Base-by-base conservation (phyloP, 2,329 filamentous ascomycete genomes). In the Fusarium zealandicum region DNA sequence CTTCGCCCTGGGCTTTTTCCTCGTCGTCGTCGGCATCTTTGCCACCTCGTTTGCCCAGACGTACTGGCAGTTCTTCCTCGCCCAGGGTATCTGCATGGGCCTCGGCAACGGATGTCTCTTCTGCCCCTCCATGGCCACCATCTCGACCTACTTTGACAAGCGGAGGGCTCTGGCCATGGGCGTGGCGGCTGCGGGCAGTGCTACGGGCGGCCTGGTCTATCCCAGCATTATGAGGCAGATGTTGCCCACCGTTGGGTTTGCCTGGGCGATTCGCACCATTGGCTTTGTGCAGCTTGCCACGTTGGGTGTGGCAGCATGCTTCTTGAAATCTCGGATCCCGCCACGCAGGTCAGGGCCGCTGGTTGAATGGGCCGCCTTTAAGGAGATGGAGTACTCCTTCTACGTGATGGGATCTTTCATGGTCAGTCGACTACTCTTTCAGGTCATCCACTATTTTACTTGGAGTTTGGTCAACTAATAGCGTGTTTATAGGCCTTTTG, bases 31-130 rank as follows among this genome's bases (percentile, higher is more conserved):
- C 1, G 56, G 56, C 5, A 53, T 39, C 14, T 38, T 59, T 1
- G 32, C 43, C 4, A 42, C 46, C 7, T 59, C 56, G 0, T 12
- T 57, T 1, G 52, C 28, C 12, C 38, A 22, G 1, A 25, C 41
- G 2, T 53, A 57, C 22, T 59, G 56, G 56, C 43, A 56, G 1
- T 40, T 59, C 6, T 20, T 59, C 9, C 35, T 59, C 0, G 36
- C 56, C 2, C 56, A 57, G 30, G 56, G 53, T 3, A 32, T 57
- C 7, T 52, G 47, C 28, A 37, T 42, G 13, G 56, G 56, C 0
- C 13, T 59, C 2, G 56, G 56, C 0, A 59, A 59, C 10, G 56
- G 52, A 0, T 57, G 14, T 11, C 30, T 59, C 1, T 43, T 56
- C 8, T 44, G 37, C 4, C 53, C 56, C 1, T 30, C 46, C 1